These are phyloP conservation scores for Antrodiella citrinella DNA, from an alignment of 768 basidiomycete species.

Conservation along the genomic window DNA sequence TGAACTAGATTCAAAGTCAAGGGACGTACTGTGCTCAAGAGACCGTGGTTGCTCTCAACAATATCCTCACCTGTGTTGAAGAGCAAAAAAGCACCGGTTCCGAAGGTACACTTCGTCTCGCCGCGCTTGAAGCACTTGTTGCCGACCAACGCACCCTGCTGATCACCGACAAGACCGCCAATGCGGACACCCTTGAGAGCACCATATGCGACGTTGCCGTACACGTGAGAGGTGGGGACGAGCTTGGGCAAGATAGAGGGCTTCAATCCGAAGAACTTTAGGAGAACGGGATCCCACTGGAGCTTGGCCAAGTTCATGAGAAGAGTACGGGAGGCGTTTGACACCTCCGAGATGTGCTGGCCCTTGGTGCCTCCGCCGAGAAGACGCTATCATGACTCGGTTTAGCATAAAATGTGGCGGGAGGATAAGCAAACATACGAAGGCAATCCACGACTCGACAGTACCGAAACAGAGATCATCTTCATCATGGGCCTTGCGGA, in stretches of 20 bases:
- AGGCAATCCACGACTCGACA: slow-evolving; percentile 94
- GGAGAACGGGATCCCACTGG: slow-evolving; percentile 73
- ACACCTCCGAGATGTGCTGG: slow-evolving; percentile 84
- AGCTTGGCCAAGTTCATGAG: slow-evolving; percentile 78
- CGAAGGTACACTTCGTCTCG: slow-evolving; percentile 97
- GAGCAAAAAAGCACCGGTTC: slow-evolving; percentile 92
- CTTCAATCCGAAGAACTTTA: slow-evolving; percentile 83
- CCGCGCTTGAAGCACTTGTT: slow-evolving; percentile 91
- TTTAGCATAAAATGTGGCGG: too few relatives aligned
- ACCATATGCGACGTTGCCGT: slow-evolving; percentile 68
- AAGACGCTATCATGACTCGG: slow-evolving; percentile 47
- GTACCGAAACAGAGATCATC: slow-evolving; percentile 90
- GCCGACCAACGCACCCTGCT: slow-evolving; percentile 93
- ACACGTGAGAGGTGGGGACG: slow-evolving; percentile 88
- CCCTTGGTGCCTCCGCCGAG: slow-evolving; percentile 66
- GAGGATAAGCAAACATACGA: slow-evolving; percentile 57
- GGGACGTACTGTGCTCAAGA: slow-evolving; percentile 75
- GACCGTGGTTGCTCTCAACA: slow-evolving; percentile 77
- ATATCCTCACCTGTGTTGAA: slow-evolving; percentile 90
- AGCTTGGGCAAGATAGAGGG: slow-evolving; percentile 74
- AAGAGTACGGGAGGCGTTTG: slow-evolving; percentile 95
- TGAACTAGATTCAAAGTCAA: neutral
- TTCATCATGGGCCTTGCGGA: slow-evolving; percentile 67
- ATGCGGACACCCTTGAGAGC: slow-evolving; percentile 71
- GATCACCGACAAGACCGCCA: slow-evolving; percentile 94